Evolutionary conservation across 805 yeast genomes (phyloP).

Genomic region (Lipomyces yamanashiensis): DNA sequence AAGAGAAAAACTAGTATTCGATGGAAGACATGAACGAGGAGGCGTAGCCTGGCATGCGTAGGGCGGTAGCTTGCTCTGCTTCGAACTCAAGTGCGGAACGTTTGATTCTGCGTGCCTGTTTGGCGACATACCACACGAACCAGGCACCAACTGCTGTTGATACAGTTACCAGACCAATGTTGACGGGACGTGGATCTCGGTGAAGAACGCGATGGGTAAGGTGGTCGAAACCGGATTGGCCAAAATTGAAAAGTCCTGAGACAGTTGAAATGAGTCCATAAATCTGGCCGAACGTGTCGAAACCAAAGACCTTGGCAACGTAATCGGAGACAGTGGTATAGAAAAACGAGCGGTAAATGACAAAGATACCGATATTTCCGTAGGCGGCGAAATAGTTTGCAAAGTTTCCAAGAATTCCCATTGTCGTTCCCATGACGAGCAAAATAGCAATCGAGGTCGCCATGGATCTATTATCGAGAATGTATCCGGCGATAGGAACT

Average conservation of each 20-base stretch:
- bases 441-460: conserved; percentile 57
- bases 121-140: conserved; percentile 47
- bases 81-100: conserved; percentile 63
- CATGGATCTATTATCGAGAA: conserved; percentile 75
- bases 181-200: conserved; percentile 82
- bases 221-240: conserved; percentile 71
- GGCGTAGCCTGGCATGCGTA: conserved; percentile 42
- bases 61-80: conserved; percentile 62
- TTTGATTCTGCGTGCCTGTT: conserved; percentile 51
- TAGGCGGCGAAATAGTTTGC: conserved; percentile 58
- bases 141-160: conserved; percentile 59
- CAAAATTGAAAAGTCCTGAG: conserved; percentile 78
- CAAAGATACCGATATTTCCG: conserved; percentile 71
- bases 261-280: conserved; percentile 85
- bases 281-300: conserved; percentile 86
- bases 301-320: conserved; percentile 91
- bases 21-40: conserved; percentile 15
- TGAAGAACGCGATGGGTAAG: conserved; percentile 68
- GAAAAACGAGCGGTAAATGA: conserved; percentile 85
- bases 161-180: conserved; percentile 56
- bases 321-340: conserved; percentile 92
- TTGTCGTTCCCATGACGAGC: conserved; percentile 57
- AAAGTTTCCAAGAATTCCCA: conserved; percentile 75
- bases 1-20: not conserved
- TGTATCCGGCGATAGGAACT: conserved; percentile 82